phyloP scores from a whole-genome alignment of 495 filamentous ascomycete genomes.

The Hypoxylon intermedium region DNA sequence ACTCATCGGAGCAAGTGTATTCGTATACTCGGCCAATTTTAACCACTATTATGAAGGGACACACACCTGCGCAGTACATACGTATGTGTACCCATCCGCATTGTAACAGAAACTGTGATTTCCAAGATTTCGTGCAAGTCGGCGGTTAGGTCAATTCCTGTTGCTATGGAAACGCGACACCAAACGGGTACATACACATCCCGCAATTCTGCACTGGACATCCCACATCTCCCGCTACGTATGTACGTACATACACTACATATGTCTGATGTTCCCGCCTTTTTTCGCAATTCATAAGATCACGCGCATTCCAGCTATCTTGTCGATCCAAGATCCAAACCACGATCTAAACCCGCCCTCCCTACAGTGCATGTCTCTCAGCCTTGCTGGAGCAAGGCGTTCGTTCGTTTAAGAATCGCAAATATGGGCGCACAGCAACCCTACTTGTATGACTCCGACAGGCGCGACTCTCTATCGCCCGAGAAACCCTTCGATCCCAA shows the following conservation, averaged over 20 bases:
- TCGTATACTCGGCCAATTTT: no score
- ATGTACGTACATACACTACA: conserved; percentile 1
- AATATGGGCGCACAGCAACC: conserved; percentile 64
- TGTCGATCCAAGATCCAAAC: conserved; percentile 14
- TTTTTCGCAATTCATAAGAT: conserved; percentile 30
- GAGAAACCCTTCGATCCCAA: conserved; percentile 80
- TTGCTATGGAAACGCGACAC: conserved; percentile 34
- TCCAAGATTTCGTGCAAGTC: conserved; percentile 1
- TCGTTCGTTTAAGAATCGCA: no score
- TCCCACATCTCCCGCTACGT: conserved; percentile 24
- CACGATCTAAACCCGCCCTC: background rate
- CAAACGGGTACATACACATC: conserved; percentile 6
- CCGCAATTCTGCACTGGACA: background rate
- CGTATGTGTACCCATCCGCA: background rate
- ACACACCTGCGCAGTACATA: no score
- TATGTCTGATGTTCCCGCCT: conserved; percentile 9
- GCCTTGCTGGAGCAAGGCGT: conserved; percentile 31
- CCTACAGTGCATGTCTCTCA: conserved; percentile 30
- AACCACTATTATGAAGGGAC: no score
- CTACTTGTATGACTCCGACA: conserved; percentile 73
- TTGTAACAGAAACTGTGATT: conserved; percentile 2
- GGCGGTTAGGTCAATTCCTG: conserved; percentile 9
- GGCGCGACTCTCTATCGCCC: conserved; percentile 53
- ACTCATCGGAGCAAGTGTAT: no score
- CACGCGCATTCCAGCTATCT: conserved; percentile 30